Percentiles rank a stretch among this genome's conserved stretches.
These are phyloP conservation scores for Xylaria venustula DNA, from an alignment of 495 filamentous ascomycete genomes.

Conservation along the genomic window DNA sequence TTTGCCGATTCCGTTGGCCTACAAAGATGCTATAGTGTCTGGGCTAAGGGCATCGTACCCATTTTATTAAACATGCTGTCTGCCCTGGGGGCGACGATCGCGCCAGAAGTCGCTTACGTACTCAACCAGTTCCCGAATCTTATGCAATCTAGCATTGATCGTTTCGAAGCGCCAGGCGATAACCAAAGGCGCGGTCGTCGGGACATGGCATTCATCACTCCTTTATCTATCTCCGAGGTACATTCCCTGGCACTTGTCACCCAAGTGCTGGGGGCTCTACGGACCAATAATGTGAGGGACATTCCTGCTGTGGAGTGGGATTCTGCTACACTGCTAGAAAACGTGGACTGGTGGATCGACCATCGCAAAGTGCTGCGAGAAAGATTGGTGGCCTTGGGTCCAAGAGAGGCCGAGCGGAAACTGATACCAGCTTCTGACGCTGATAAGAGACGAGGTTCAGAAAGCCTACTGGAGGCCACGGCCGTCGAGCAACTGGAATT, in stretches of 20 bases:
- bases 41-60: constrained; percentile 83
- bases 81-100: constrained; percentile 72
- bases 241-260: constrained; percentile 74
- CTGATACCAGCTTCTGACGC: constrained; percentile 47
- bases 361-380: constrained; percentile 60
- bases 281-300: constrained; percentile 59
- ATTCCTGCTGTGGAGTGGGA: constrained; percentile 75
- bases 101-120: constrained; percentile 80
- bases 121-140: constrained; percentile 80
- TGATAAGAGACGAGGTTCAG: constrained; percentile 34
- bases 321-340: constrained; percentile 63
- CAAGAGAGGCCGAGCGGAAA: constrained; percentile 66
- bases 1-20: constrained; percentile 54
- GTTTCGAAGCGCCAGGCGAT: constrained; percentile 54
- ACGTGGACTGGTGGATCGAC: constrained; percentile 72
- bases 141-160: constrained; percentile 59
- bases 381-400: constrained; percentile 67
- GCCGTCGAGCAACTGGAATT: constrained; percentile 61
- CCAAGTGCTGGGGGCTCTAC: constrained; percentile 60
- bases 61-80: constrained; percentile 86
- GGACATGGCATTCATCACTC: constrained; percentile 57
- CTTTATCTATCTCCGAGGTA: constrained; percentile 69
- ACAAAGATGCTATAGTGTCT: constrained; percentile 73
- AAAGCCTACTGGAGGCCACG: constrained; percentile 71
- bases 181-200: constrained; percentile 42